phyloP scores from a whole-genome alignment of 441 rosid genomes.

The Pelargonium fulgidum region DNA sequence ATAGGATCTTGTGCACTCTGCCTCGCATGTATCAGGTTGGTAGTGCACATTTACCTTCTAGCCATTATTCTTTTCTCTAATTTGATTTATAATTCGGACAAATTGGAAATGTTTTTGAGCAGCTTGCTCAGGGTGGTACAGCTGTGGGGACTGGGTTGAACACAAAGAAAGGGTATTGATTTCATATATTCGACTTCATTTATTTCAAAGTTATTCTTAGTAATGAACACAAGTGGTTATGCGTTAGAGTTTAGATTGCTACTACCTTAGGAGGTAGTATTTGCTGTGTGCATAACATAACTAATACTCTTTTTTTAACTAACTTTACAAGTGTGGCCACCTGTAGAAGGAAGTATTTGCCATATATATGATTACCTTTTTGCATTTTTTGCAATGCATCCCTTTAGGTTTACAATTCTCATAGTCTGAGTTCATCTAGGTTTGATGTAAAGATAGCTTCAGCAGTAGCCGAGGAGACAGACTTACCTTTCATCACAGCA shows the following conservation, averaged over 20 bases:
- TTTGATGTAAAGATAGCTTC: slow-evolving; percentile 89
- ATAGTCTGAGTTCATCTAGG: slow-evolving; percentile 32
- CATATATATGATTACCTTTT: not conserved
- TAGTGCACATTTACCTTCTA: slow-evolving; percentile 16
- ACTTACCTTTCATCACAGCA: slow-evolving; percentile 78
- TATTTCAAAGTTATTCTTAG: not conserved
- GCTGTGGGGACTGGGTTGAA: slow-evolving; percentile 98
- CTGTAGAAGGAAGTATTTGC: not conserved
- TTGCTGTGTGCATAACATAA: no score
- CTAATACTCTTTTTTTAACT: no score
- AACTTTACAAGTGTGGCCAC: not conserved
- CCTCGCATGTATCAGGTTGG: slow-evolving; percentile 87
- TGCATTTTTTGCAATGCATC: not conserved
- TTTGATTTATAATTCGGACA: slow-evolving; percentile 26
- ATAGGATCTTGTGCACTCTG: slow-evolving; percentile 55
- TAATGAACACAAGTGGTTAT: not conserved
- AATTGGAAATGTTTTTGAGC: slow-evolving; percentile 28
- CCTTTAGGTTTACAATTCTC: slow-evolving; percentile 12
- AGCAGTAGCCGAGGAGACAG: slow-evolving; percentile 89
- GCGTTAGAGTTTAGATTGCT: no score
- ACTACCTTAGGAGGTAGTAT: no score
- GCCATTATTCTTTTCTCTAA: slow-evolving; percentile 1
- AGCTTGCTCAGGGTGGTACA: slow-evolving; percentile 99
- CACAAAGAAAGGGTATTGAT: slow-evolving; percentile 83
- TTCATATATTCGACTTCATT: not conserved